Conservation (phyloP, 192 early-diverging fungal genomes). For the Coemansia sp. region DNA sequence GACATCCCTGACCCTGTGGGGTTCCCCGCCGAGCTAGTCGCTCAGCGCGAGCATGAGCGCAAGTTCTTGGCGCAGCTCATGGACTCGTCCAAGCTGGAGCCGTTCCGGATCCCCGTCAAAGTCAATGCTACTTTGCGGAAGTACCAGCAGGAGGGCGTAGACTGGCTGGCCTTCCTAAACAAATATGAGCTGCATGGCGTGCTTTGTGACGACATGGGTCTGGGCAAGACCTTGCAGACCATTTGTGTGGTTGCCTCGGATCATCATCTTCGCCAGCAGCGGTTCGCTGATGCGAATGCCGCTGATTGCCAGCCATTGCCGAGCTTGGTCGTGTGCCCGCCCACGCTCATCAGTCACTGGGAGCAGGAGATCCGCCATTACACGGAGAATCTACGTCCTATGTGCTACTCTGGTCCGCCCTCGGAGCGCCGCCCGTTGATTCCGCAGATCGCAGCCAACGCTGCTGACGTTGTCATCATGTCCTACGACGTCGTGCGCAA, state of each 20-base stretch:
- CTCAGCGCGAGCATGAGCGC: conserved; percentile 85
- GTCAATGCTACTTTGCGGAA: conserved; percentile 91
- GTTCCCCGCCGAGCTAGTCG: conserved; percentile 75
- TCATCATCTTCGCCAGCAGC: conserved; percentile 70
- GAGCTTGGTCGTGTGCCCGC: conserved; percentile 93
- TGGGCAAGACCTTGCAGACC: conserved; percentile 97
- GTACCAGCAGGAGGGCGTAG: conserved; percentile 99
- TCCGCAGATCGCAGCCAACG: conserved; percentile 41
- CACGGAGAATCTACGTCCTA: conserved; percentile 71
- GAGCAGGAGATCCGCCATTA: conserved; percentile 87
- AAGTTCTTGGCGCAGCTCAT: conserved; percentile 93
- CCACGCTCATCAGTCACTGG: conserved; percentile 96
- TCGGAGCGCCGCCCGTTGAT: conserved; percentile 72
- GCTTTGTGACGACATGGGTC: conserved; percentile 98
- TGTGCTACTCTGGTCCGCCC: conserved; percentile 86
- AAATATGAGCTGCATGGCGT: conserved; percentile 97
- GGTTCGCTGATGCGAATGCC: conserved; percentile 58
- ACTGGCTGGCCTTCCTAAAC: conserved; percentile 97
- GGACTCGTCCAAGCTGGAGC: conserved; percentile 83
- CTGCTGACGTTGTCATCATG: conserved; percentile 84
- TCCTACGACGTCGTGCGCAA: conserved; percentile 97
- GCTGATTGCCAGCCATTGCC: conserved; percentile 74
- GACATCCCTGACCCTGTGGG: conserved; percentile 94
- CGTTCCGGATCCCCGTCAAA: conserved; percentile 82
- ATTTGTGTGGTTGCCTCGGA: conserved; percentile 94